A percentile compares a stretch with the other conserved stretches of the same genome.
These are phyloP conservation scores for Phytophthora citricola DNA, from an alignment of 352 stramenopile genomes.

Conservation along the genomic window DNA sequence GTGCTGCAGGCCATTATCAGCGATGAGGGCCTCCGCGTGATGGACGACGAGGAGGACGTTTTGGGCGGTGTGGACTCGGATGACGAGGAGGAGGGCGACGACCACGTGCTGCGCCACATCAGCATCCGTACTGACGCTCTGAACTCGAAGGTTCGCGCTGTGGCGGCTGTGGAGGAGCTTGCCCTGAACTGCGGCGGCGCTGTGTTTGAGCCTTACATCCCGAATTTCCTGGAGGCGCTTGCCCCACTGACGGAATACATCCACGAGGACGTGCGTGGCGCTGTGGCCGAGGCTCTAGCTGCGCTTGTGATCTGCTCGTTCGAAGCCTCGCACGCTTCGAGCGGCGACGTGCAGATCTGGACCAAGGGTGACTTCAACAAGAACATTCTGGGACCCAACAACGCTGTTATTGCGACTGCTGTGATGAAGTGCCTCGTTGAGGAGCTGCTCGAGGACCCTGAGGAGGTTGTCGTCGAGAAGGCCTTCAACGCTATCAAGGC, in stretches of 20 bases:
- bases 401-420: slow-evolving; percentile 73
- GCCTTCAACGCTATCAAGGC: slow-evolving; percentile 96
- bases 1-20: slow-evolving; percentile 78
- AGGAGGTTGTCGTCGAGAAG: slow-evolving; percentile 94
- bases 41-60: slow-evolving; percentile 77
- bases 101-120: slow-evolving; percentile 77
- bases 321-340: slow-evolving; percentile 74
- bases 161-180: slow-evolving; percentile 86
- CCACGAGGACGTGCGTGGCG: slow-evolving; percentile 85
- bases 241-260: slow-evolving; percentile 87
- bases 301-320: slow-evolving; percentile 89
- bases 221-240: slow-evolving; percentile 83
- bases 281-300: slow-evolving; percentile 79
- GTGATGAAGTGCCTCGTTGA: slow-evolving; percentile 84
- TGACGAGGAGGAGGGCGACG: slow-evolving; percentile 80
- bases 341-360: slow-evolving; percentile 86
- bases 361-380: slow-evolving; percentile 86
- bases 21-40: slow-evolving; percentile 77
- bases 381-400: slow-evolving; percentile 81
- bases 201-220: slow-evolving; percentile 86
- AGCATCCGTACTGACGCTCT: slow-evolving; percentile 89
- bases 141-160: slow-evolving; percentile 86
- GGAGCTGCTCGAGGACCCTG: slow-evolving; percentile 81
- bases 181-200: slow-evolving; percentile 76
- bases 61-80: slow-evolving; percentile 81